A percentile compares a stretch with the other conserved stretches of the same genome.
phyloP scores from a whole-genome alignment of 352 stramenopile genomes.

The Elongisporangium anandrum region DNA sequence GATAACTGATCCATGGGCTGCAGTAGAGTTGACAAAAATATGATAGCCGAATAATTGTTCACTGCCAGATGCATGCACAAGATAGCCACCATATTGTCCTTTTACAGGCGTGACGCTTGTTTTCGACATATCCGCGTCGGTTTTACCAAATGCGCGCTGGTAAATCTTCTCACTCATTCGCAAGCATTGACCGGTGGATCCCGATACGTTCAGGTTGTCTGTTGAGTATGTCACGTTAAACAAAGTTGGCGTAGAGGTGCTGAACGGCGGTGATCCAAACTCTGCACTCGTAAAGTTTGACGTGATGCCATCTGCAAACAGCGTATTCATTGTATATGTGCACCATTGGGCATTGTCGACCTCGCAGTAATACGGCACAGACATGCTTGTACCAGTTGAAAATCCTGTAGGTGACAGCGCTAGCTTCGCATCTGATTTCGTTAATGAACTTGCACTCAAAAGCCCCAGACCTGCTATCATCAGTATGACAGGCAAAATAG shows the following conservation, averaged over 20 bases:
- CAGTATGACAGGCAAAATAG: constrained; percentile 72
- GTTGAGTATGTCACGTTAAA: constrained; percentile 28
- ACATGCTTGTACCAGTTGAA: constrained; percentile 22
- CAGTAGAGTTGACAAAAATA: constrained; percentile 46
- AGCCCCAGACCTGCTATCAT: constrained; percentile 76
- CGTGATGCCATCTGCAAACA: constrained; percentile 27
- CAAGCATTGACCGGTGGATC: constrained; percentile 28
- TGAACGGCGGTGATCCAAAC: constrained; percentile 28
- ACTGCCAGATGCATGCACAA: constrained; percentile 22
- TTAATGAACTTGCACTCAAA: constrained; percentile 56
- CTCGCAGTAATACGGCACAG: constrained; percentile 47
- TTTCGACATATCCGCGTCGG: constrained; percentile 66
- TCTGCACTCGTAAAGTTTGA: constrained; percentile 23
- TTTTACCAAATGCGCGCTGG: constrained; percentile 28
- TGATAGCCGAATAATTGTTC: constrained; percentile 44
- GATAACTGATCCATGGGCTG: constrained; percentile 32
- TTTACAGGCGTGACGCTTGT: constrained; percentile 35
- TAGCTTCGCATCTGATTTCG: constrained; percentile 41
- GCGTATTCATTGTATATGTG: constrained; percentile 23
- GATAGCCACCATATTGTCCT: constrained; percentile 32
- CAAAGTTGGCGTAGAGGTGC: constrained; percentile 13
- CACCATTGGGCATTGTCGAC: constrained; percentile 45
- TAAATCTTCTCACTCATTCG: constrained; percentile 30
- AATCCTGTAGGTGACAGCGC: constrained; percentile 8
- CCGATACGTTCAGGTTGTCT: constrained; percentile 17